Percentiles rank a stretch among this genome's conserved stretches.
Conservation (phyloP, 2,329 filamentous ascomycete genomes). For the Penicillium decumbens region DNA sequence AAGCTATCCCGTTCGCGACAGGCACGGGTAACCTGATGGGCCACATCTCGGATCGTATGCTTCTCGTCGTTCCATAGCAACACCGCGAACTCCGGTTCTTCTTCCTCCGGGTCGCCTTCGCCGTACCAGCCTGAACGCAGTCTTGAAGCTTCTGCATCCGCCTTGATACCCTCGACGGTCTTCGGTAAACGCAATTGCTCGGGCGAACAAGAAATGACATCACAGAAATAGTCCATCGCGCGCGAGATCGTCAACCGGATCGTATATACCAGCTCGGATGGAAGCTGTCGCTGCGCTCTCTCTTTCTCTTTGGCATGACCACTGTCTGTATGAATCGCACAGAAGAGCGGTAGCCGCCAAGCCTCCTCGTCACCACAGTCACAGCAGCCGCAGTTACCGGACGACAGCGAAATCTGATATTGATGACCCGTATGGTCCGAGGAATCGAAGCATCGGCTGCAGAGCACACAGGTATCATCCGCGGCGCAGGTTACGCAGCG, state of each 20-base stretch:
- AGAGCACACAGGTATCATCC: slow-evolving; percentile 93
- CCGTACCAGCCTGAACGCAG: slow-evolving; percentile 71
- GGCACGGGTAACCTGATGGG: slow-evolving; percentile 82
- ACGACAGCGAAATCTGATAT: slow-evolving; percentile 80
- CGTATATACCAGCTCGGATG: slow-evolving; percentile 68
- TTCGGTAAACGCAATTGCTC: slow-evolving; percentile 88
- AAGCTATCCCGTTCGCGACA: slow-evolving; percentile 68
- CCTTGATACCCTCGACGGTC: slow-evolving; percentile 70
- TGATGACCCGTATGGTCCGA: slow-evolving; percentile 93
- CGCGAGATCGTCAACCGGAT: slow-evolving; percentile 82
- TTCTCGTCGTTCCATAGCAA: slow-evolving; percentile 98
- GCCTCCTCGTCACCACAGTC: slow-evolving; percentile 96
- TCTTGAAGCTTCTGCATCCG: slow-evolving; percentile 76
- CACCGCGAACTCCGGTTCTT: slow-evolving; percentile 72
- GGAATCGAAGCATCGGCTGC: slow-evolving; percentile 87
- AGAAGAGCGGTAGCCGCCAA: slow-evolving; percentile 76
- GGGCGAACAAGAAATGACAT: slow-evolving; percentile 95
- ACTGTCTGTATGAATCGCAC: slow-evolving; percentile 81
- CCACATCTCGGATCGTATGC: slow-evolving; percentile 87
- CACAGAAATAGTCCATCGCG: slow-evolving; percentile 89
- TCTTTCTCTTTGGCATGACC: slow-evolving; percentile 45
- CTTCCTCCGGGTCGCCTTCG: slow-evolving; percentile 56
- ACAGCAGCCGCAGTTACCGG: slow-evolving; percentile 91
- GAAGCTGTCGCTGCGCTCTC: slow-evolving; percentile 63
- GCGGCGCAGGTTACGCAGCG: slow-evolving; percentile 88